Evolutionary conservation across 2,329 filamentous ascomycete genomes (phyloP), one percentile per base, ranked within the genome.

Genomic region (Aspergillus ibericus): DNA sequence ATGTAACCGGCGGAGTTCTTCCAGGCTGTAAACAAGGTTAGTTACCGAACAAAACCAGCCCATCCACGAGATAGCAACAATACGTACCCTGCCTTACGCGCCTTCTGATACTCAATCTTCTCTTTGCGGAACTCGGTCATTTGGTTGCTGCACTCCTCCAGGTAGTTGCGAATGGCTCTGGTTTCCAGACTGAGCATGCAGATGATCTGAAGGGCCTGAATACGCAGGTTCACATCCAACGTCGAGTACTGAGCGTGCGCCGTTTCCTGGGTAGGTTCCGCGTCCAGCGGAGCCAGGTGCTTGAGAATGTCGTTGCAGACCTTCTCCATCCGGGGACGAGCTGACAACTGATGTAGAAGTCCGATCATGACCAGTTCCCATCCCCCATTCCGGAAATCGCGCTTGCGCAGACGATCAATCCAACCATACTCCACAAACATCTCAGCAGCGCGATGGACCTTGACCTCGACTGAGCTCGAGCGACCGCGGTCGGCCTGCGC

Each of bases 41-140:
- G 9, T 15, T 25, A 15, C n/a, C 35, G 4, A 29, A 20, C 18
- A 40, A 34, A 40, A 44, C 25, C 44, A 22, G 12, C n/a, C 27
- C 13, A 25, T 10, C 5, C 12, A 27, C 32, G 7, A 25, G 6
- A 20, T 9, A 13, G 15, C 22, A 36, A n/a, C 12, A 18, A 20
- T 53, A 81, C 83, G 77, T 78, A 85, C 80, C 81, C 76, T 65
- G 79, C 77, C 73, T 88, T 89, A 63, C 90, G 87, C 66, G 90
- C 86, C 64, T 92, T 86, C 77, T 98, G 93, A 76, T 87, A 89
- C 64, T 96, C 91, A 61, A 97, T 96, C 79, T 96, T 97, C 72
- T 96, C 90, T 75, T 99, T 99, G 51, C 95, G 88, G 70, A 96
- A 92, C 55, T 88, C 86, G 1, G 95, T 99, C 93, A 98, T 97